Percentiles rank a stretch among this genome's conserved stretches.
These are phyloP conservation scores for Haberlea rhodopensis DNA, from an alignment of 257 asterid species.

Conservation along the genomic window DNA sequence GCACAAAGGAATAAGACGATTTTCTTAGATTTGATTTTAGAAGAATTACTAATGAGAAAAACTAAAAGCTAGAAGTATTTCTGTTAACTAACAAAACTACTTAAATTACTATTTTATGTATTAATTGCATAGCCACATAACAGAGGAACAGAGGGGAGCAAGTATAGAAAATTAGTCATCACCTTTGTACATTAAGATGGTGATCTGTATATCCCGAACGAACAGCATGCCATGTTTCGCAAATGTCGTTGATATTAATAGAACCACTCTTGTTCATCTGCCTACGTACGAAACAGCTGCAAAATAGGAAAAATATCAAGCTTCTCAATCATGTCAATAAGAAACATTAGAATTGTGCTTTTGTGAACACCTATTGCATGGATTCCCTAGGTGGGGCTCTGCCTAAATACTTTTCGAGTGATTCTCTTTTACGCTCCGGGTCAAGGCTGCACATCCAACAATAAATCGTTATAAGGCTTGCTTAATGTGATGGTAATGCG, in stretches of 20 bases:
- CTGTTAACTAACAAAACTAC: neutral
- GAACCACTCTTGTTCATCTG: slow-evolving; percentile 8
- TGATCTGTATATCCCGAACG: slow-evolving; percentile 19
- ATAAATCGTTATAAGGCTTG: slow-evolving; percentile 13
- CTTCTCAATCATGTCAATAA: slow-evolving; percentile 13
- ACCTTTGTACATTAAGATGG: slow-evolving; percentile 22
- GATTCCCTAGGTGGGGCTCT: slow-evolving; percentile 50
- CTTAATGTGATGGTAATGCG: no score
- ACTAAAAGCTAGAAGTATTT: neutral
- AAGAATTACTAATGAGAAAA: neutral
- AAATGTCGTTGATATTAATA: slow-evolving; percentile 1
- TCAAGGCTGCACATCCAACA: slow-evolving; percentile 74
- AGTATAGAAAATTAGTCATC: neutral
- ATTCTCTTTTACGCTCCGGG: slow-evolving; percentile 88
- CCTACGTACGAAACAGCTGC: slow-evolving; percentile 17
- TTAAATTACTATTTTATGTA: neutral
- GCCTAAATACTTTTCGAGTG: slow-evolving; percentile 83
- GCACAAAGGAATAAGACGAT: slow-evolving; percentile 19
- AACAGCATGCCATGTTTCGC: neutral
- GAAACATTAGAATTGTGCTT: slow-evolving; percentile 11
- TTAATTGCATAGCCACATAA: slow-evolving; percentile 7
- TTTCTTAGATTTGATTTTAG: neutral
- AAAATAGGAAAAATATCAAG: neutral
- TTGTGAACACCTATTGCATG: slow-evolving; percentile 42
- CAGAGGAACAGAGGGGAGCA: slow-evolving; percentile 5